Evolutionary conservation across 2,329 filamentous ascomycete species (phyloP), one percentile per base, ranked within the genome.

Genomic region (Paecilomyces sp.): DNA sequence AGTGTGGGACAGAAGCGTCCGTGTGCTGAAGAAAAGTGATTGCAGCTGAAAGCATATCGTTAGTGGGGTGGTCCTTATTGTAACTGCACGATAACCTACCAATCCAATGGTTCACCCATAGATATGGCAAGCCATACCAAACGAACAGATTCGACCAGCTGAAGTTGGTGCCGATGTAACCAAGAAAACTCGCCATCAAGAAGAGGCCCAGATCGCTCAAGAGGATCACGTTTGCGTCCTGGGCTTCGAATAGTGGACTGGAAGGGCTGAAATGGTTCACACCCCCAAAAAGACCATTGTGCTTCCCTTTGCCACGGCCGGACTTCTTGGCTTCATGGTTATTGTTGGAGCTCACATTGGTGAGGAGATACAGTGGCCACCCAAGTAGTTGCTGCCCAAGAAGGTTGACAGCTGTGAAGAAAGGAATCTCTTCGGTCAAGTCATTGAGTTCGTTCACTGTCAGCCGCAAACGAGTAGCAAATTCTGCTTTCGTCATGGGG

Each of bases 61-160:
- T 33, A 33, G 11, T 11, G 31, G 31, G 31, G 31, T 33, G 6
- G 11, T 33, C 31, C 3, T 11, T 12, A 33, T 33, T 33, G 6
- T 2, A 33, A 7, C 31, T 33, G 31, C 31, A 33, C 8, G 8
- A 33, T 33, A 33, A 33, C 31, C 2, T 33, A 33, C 31, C 31
- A 59, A 97, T 89, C 93, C 93, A 97, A 85, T 97, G 92, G 85
- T 97, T 96, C 60, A 97, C 92, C 93, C 93, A 97, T 62, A 97
- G 83, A 76, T 97, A 99, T 41, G 94, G 94, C 61, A 95, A 73
- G 71, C 92, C 87, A 80, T 99, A 99, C 93, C 94, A 97, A 64
- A 99, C 89, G 61, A 90, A 79, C 74, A 97, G 81, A 81, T 97
- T 97, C 73, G 81, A 75, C 82, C 87, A 93, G 71, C 94, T 94